A percentile compares a stretch with the other conserved stretches of the same genome.
phyloP scores from a whole-genome alignment of 2,329 filamentous ascomycete species.

The Colletotrichum sp. region DNA sequence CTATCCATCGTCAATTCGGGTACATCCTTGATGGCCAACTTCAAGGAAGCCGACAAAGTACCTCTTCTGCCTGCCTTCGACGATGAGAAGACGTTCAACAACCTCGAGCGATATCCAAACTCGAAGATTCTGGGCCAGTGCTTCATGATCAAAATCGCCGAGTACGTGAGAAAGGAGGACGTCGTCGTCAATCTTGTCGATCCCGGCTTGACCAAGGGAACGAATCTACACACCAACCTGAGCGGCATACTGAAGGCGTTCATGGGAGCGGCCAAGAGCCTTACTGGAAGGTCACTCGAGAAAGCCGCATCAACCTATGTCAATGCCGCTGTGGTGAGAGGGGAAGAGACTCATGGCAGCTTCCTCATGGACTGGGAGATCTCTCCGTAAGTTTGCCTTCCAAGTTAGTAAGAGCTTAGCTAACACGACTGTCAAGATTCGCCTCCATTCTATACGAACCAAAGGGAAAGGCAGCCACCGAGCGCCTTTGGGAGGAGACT shows the following conservation, averaged over 20 bases:
- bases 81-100: slow-evolving; percentile 26
- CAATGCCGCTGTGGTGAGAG: slow-evolving; percentile 48
- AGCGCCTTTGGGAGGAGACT: slow-evolving; percentile 23
- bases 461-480: background rate
- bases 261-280: slow-evolving; percentile 13
- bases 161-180: slow-evolving; percentile 41
- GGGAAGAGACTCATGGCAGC: slow-evolving; percentile 52
- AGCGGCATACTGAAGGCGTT: background rate
- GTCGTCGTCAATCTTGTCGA: slow-evolving; percentile 52
- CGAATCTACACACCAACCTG: slow-evolving; percentile 39
- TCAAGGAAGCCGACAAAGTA: slow-evolving; percentile 24
- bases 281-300: slow-evolving; percentile 31
- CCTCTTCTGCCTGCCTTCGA: slow-evolving; percentile 33
- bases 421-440: slow-evolving; percentile 29
- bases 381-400: slow-evolving; percentile 39
- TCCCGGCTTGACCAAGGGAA: slow-evolving; percentile 48
- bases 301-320: slow-evolving; percentile 50
- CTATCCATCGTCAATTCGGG: slow-evolving; percentile 37
- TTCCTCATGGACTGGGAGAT: slow-evolving; percentile 53
- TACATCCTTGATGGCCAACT: slow-evolving; percentile 24
- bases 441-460: slow-evolving; percentile 15
- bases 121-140: slow-evolving; percentile 37
- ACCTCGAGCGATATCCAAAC: slow-evolving; percentile 24
- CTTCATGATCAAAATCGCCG: slow-evolving; percentile 38
- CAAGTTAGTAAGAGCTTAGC: background rate